Evolutionary conservation across 1,284 basidiomycete species (phyloP).

Genomic region (Sphaerobolus stellatus): DNA sequence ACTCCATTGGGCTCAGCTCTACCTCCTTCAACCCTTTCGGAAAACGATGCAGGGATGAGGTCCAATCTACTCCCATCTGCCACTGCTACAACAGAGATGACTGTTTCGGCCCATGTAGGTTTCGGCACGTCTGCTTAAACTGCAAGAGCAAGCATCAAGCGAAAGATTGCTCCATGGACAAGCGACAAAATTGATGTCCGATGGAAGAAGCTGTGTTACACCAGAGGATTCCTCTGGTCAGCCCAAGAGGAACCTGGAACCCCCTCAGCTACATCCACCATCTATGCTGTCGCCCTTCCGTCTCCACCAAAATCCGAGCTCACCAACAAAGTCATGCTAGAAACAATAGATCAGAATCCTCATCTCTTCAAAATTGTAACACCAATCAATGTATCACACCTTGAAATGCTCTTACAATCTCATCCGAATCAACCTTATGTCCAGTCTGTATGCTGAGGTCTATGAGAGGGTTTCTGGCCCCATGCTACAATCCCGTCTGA

Average conservation of each 20-base stretch:
- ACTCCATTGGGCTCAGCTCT: neutral
- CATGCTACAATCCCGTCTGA: slow-evolving; percentile 3
- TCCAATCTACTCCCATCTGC: too few species aligned
- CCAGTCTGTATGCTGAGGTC: slow-evolving; percentile 5
- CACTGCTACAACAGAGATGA: too few species aligned
- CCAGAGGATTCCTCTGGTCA: neutral
- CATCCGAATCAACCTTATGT: slow-evolving; percentile 8
- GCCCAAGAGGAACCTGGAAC: too few species aligned
- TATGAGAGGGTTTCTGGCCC: slow-evolving; percentile 19
- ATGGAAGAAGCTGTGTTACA: neutral
- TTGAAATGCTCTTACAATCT: neutral
- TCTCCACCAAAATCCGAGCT: neutral
- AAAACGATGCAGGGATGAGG: too few species aligned
- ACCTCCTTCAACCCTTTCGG: neutral
- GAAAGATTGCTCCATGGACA: neutral
- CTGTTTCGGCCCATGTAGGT: too few species aligned
- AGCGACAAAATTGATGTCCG: neutral
- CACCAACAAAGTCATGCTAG: neutral
- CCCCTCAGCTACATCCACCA: slow-evolving; percentile 15
- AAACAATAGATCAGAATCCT: neutral
- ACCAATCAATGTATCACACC: neutral
- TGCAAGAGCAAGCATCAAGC: slow-evolving; percentile 11
- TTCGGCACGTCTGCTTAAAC: slow-evolving; percentile 17
- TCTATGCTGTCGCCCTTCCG: slow-evolving; percentile 11
- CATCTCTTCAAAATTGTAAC: slow-evolving; percentile 7